phyloP scores from a whole-genome alignment of 2,329 filamentous ascomycete genomes.

The Neonectria magnoliae region DNA sequence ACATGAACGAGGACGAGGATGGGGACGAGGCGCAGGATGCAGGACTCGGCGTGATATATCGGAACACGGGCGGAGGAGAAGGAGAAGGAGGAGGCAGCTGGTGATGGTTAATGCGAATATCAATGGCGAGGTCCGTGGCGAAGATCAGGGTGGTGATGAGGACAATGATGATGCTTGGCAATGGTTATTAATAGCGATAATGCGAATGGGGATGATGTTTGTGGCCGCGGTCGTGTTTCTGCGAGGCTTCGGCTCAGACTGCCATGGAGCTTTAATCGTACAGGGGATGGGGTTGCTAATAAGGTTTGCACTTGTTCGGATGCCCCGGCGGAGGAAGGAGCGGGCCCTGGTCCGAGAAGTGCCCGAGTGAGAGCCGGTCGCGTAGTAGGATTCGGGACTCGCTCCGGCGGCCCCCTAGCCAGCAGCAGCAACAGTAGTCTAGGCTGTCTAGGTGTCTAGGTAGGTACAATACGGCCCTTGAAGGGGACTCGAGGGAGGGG shows the following conservation, averaged over 20 bases:
- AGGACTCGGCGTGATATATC: not conserved
- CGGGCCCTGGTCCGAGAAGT: slow-evolving; percentile 9
- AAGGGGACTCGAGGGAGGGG: not conserved
- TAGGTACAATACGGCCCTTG: not conserved
- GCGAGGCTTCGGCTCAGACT: not conserved
- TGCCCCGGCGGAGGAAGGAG: slow-evolving; percentile 33
- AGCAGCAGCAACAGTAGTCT: not conserved
- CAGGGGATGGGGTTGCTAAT: slow-evolving; percentile 26
- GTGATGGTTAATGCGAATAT: not conserved
- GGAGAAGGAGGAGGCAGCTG: not conserved
- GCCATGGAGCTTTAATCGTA: slow-evolving; percentile 22
- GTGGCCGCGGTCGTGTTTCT: not conserved
- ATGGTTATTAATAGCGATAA: not conserved
- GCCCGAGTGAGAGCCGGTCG: slow-evolving; percentile 24
- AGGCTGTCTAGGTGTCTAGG: too few relatives aligned
- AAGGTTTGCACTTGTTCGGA: slow-evolving; percentile 38
- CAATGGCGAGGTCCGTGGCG: too few relatives aligned
- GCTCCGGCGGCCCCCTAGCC: slow-evolving; percentile 3
- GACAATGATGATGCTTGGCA: too few relatives aligned
- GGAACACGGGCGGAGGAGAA: not conserved
- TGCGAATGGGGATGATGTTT: not conserved
- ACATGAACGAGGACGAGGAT: not conserved
- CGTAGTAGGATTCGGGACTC: not conserved
- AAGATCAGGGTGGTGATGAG: not conserved
- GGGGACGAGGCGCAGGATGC: not conserved